Conservation (phyloP, 2,329 filamentous ascomycete genomes). For the Apiospora rasikravindrae region DNA sequence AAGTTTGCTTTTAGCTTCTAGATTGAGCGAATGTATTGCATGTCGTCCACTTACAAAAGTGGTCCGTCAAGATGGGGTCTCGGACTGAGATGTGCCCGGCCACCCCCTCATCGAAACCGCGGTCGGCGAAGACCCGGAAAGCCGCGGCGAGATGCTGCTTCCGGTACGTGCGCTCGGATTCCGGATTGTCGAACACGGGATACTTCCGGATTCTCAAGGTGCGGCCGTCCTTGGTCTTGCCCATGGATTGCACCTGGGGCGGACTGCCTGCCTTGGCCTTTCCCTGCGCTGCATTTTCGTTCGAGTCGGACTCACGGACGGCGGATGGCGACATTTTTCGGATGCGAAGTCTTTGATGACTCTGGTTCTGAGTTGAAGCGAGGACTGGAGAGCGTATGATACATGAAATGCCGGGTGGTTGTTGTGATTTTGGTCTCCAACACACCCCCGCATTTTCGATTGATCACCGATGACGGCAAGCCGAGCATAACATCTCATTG, state of each 20-base stretch:
- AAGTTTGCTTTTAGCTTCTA: neutral
- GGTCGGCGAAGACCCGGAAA: conserved; percentile 63
- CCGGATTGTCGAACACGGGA: conserved; percentile 57
- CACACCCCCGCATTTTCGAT: neutral
- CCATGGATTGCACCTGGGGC: conserved; percentile 34
- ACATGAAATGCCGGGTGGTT: neutral
- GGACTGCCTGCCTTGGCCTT: conserved; percentile 19
- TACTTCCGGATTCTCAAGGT: conserved; percentile 36
- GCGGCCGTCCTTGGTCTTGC: conserved; percentile 37
- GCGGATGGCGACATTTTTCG: neutral
- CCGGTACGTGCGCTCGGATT: conserved; percentile 59
- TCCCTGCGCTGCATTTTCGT: neutral
- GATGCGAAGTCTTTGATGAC: no score
- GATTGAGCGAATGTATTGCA: neutral
- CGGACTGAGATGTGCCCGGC: conserved; percentile 68
- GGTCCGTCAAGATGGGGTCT: conserved; percentile 62
- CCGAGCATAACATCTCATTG: neutral
- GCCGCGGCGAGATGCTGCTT: conserved; percentile 60
- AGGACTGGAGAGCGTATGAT: neutral
- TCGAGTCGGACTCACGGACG: neutral
- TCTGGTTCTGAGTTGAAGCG: neutral
- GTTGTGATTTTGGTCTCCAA: conserved; percentile 2
- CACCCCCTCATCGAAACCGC: conserved; percentile 67
- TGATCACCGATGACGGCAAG: neutral
- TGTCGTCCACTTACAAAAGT: conserved; percentile 58